Evolutionary conservation across 73 alveolate species (phyloP).

Genomic region (Paramecium sexaurelia): DNA sequence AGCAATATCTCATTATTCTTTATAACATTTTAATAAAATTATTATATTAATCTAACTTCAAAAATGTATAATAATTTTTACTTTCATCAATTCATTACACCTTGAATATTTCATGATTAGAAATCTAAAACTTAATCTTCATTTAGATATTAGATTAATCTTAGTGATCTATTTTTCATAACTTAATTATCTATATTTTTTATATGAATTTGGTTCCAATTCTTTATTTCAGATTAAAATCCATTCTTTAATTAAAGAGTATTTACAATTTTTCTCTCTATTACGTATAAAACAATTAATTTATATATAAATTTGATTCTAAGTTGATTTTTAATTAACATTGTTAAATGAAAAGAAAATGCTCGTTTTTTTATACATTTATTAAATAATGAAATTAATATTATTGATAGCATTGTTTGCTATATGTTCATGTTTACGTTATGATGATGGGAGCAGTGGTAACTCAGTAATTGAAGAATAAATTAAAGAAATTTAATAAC

Average conservation of each 20-base stretch:
- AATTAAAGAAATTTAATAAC: constrained; percentile 12
- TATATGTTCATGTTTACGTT: not conserved
- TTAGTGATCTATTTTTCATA: too few species aligned
- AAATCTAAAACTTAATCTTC: too few species aligned
- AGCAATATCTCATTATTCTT: constrained; percentile 13
- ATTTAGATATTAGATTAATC: too few species aligned
- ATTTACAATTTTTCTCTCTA: too few species aligned
- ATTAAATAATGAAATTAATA: constrained; percentile 11
- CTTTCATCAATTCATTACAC: not conserved
- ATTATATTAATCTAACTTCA: not conserved
- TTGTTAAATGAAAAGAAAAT: not conserved
- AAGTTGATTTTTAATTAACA: not conserved
- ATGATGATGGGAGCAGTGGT: constrained; percentile 28
- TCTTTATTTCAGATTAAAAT: too few species aligned
- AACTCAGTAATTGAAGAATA: constrained; percentile 39
- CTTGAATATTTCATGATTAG: not conserved
- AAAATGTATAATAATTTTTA: not conserved
- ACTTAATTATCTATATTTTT: too few species aligned
- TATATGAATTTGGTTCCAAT: too few species aligned
- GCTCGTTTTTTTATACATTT: constrained; percentile 3
- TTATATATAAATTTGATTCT: not conserved
- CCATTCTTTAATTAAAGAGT: too few species aligned
- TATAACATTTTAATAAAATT: not conserved
- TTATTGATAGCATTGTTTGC: not conserved
- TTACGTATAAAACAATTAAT: too few species aligned